A percentile compares a stretch with the other conserved stretches of the same genome.
Conservation (phyloP, 306 rosid species). For the Gillenia trifoliata region DNA sequence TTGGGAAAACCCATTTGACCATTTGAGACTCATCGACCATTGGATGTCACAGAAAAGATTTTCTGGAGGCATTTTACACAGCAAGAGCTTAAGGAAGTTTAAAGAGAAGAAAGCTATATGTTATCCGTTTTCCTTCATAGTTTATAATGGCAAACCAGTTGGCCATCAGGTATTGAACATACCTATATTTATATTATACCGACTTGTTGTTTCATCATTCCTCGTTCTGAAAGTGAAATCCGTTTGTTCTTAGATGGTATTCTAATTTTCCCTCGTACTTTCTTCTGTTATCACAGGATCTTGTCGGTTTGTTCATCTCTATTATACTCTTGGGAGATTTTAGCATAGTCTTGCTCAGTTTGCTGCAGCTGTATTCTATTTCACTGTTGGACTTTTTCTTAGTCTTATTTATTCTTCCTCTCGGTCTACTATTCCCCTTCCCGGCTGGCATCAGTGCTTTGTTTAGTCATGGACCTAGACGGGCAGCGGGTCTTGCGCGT, state of each 20-base stretch:
- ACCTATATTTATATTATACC: neutral
- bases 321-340: conserved; percentile 79
- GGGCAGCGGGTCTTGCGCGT: conserved; percentile 84
- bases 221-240: conserved; percentile 9
- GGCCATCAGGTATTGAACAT: conserved; percentile 81
- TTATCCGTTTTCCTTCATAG: conserved; percentile 54
- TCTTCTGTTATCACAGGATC: conserved; percentile 55
- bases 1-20: conserved; percentile 28
- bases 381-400: conserved; percentile 63
- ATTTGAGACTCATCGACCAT: conserved; percentile 41
- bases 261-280: conserved; percentile 12
- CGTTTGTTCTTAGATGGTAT: conserved; percentile 1
- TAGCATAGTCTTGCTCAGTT: conserved; percentile 70
- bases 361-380: conserved; percentile 82
- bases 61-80: conserved; percentile 55
- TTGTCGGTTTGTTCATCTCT: conserved; percentile 85
- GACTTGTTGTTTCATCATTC: conserved; percentile 5
- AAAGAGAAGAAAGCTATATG: conserved; percentile 62
- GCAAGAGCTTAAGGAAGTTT: conserved; percentile 55
- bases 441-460: conserved; percentile 95
- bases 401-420: conserved; percentile 76
- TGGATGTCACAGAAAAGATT: conserved; percentile 49
- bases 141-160: conserved; percentile 69
- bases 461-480: conserved; percentile 94
- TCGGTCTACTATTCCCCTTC: conserved; percentile 74